A percentile compares a stretch with the other conserved stretches of the same genome.
These are phyloP conservation scores for Skeletonema grethae DNA, from an alignment of 108 stramenopile genomes.

Conservation along the genomic window DNA sequence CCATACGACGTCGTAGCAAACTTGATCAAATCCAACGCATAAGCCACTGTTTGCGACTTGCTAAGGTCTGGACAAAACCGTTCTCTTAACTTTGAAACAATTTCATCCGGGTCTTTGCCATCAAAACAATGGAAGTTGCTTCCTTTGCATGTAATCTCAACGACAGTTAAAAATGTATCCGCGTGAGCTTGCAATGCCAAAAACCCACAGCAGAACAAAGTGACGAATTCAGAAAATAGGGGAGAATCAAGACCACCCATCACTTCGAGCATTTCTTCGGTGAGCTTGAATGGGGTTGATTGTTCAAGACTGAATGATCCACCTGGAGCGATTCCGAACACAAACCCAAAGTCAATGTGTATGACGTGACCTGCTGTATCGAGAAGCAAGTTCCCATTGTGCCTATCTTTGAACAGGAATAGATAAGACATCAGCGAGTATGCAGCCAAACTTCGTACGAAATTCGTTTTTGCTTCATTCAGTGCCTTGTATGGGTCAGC, in stretches of 20 bases:
- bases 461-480: constrained; percentile 77
- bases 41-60: constrained; percentile 89
- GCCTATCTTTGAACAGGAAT: constrained; percentile 97
- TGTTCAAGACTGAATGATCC: constrained; percentile 93
- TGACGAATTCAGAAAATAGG: constrained; percentile 96
- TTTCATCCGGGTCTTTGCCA: constrained; percentile 74
- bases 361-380: constrained; percentile 97
- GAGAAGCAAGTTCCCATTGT: constrained; percentile 96
- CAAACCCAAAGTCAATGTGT: constrained; percentile 99
- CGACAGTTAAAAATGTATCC: constrained; percentile 84
- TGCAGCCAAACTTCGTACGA: constrained; percentile 92
- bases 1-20: constrained; percentile 85
- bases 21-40: constrained; percentile 87
- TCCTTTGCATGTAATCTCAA: constrained; percentile 87
- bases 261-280: constrained; percentile 94
- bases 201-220: constrained; percentile 94
- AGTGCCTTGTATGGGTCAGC: constrained; percentile 83
- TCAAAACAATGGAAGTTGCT: constrained; percentile 95
- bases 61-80: constrained; percentile 80
- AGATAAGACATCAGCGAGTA: constrained; percentile 97
- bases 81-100: constrained; percentile 76
- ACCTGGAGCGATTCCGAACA: constrained; percentile 95
- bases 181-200: constrained; percentile 92
- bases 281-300: constrained; percentile 98
- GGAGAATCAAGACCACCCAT: constrained; percentile 90